Conservation (phyloP, 768 basidiomycete genomes). For the Mycena maculata region DNA sequence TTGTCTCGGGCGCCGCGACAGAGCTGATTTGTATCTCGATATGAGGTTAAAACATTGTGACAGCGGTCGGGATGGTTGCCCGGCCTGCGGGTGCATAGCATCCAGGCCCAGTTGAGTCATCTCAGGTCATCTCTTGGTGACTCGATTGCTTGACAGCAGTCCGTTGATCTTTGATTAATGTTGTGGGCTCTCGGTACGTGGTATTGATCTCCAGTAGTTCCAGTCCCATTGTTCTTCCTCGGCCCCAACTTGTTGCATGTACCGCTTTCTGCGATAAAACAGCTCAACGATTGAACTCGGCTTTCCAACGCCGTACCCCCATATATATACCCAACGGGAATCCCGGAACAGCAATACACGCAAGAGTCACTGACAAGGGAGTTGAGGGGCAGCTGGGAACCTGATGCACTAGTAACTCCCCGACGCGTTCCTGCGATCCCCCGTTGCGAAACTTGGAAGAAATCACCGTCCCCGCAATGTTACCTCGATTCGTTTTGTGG, state of each 20-base stretch:
- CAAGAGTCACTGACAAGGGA: constrained; percentile 7
- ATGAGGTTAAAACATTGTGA: too few relatives aligned
- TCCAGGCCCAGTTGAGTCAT: constrained; percentile 23
- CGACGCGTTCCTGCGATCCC: constrained; percentile 27
- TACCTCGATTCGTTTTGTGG: neutral
- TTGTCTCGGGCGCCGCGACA: too few relatives aligned
- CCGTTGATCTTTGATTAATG: constrained; percentile 15
- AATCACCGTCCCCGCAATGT: neutral
- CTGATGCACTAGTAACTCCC: constrained; percentile 17
- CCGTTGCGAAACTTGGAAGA: constrained; percentile 25
- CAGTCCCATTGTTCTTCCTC: neutral
- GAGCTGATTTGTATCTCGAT: too few relatives aligned
- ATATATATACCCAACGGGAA: constrained; percentile 1
- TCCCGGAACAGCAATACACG: constrained; percentile 11
- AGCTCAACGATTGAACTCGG: neutral
- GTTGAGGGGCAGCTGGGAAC: constrained; percentile 26
- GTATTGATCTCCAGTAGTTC: neutral
- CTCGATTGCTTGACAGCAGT: constrained; percentile 23
- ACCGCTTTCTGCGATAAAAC: neutral
- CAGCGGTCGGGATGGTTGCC: too few relatives aligned
- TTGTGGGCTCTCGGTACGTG: neutral
- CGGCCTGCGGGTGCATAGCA: constrained; percentile 14
- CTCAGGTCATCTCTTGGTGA: constrained; percentile 5
- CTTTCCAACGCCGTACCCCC: neutral
- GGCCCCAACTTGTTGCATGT: neutral